Percentiles rank a stretch among this genome's conserved stretches.
Evolutionary conservation across 2,329 filamentous ascomycete species (phyloP).

Genomic region (Tolypocladium ophioglossoides): DNA sequence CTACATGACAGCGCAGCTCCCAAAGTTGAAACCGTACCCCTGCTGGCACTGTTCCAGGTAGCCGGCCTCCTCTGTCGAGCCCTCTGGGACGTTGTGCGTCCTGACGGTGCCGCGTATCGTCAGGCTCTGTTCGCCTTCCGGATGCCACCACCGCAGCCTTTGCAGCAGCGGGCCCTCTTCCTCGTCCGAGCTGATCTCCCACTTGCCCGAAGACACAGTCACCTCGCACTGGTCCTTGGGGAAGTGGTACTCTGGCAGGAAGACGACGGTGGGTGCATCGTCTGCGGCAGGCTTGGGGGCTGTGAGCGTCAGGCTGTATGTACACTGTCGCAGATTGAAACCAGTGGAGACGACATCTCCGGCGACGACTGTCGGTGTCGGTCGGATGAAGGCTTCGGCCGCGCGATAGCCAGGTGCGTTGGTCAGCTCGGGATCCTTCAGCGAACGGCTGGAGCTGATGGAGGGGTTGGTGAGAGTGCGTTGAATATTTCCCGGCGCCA

Average conservation of each 20-base stretch:
- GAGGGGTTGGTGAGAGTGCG: slow-evolving; percentile 57
- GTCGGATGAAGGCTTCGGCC: slow-evolving; percentile 86
- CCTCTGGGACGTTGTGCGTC: slow-evolving; percentile 45
- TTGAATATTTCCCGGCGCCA: slow-evolving; percentile 69
- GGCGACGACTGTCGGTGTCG: slow-evolving; percentile 64
- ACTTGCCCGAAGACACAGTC: slow-evolving; percentile 75
- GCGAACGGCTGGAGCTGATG: slow-evolving; percentile 47
- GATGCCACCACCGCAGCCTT: slow-evolving; percentile 86
- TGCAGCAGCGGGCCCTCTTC: slow-evolving; percentile 61
- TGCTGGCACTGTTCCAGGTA: slow-evolving; percentile 63
- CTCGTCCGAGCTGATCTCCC: slow-evolving; percentile 70
- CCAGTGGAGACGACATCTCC: slow-evolving; percentile 62
- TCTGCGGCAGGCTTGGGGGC: slow-evolving; percentile 48
- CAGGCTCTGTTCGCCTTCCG: slow-evolving; percentile 70
- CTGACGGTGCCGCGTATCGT: slow-evolving; percentile 65
- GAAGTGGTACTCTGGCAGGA: slow-evolving; percentile 87
- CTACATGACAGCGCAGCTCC: slow-evolving; percentile 43
- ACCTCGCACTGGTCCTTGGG: slow-evolving; percentile 63
- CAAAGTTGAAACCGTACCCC: slow-evolving; percentile 32
- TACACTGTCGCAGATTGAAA: slow-evolving; percentile 73
- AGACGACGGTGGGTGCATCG: slow-evolving; percentile 67
- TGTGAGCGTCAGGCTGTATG: slow-evolving; percentile 62
- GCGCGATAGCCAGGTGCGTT: slow-evolving; percentile 68
- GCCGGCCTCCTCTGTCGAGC: slow-evolving; percentile 59
- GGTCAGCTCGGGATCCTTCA: slow-evolving; percentile 45